A percentile compares a stretch with the other conserved stretches of the same genome.
Evolutionary conservation across 139 green algal species (phyloP).

Genomic region (Micractinium conductrix): DNA sequence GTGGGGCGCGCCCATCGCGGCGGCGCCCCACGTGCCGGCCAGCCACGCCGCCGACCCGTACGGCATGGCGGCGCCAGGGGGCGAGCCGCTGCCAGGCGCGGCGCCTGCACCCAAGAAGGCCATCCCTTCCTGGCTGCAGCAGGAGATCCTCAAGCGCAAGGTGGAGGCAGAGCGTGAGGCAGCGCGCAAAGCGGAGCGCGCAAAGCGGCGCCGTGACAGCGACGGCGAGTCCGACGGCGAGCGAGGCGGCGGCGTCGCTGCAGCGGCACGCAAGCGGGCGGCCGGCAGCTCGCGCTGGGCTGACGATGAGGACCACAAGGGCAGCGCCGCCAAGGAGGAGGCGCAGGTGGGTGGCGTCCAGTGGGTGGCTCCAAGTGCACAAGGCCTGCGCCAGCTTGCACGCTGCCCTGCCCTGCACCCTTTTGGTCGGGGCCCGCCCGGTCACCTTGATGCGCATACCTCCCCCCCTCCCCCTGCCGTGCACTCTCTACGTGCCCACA

Average conservation of each 20-base stretch:
- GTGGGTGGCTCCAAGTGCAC: no score
- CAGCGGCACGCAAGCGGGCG: neutral
- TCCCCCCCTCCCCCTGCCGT: neutral
- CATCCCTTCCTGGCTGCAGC: slow-evolving; percentile 55
- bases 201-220: slow-evolving; percentile 10
- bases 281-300: slow-evolving; percentile 24
- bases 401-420: neutral
- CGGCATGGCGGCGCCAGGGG: neutral
- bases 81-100: slow-evolving; percentile 3
- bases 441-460: no score
- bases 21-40: neutral
- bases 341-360: neutral
- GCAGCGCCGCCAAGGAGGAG: neutral
- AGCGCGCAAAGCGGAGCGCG: neutral
- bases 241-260: neutral
- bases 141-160: slow-evolving; percentile 49
- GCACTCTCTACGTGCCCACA: neutral
- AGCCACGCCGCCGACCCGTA: neutral
- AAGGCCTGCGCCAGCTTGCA: no score
- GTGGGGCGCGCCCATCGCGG: neutral
- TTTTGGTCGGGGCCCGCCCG: no score
- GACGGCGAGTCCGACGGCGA: neutral
- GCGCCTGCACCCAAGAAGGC: slow-evolving; percentile 19
- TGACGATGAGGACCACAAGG: neutral
- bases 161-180: slow-evolving; percentile 16